Conservation (phyloP, 2,329 filamentous ascomycete species). For the Arachnomyces sp. region DNA sequence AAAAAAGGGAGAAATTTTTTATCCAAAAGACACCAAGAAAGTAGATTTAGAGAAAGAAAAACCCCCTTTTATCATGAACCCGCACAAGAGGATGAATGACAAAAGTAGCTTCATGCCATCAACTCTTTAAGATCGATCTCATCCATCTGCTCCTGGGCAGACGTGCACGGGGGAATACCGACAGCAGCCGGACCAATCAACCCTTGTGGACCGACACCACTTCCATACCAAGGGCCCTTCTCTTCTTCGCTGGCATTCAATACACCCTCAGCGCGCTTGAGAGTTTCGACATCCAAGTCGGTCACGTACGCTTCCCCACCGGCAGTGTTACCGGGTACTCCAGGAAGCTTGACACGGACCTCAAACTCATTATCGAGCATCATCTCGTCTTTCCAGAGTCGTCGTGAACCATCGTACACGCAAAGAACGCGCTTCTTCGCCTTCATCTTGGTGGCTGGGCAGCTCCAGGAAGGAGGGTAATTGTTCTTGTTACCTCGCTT, state of each 20-base stretch:
- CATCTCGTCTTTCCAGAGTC: conserved; percentile 97
- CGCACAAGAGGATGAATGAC: neutral
- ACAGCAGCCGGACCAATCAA: conserved; percentile 13
- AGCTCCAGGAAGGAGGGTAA: conserved; percentile 91
- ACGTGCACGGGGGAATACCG: conserved; percentile 8
- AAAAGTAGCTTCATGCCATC: conserved; percentile 14
- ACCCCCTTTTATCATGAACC: too few species aligned
- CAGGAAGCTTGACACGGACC: conserved; percentile 72
- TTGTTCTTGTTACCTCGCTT: conserved; percentile 87
- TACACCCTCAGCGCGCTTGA: conserved; percentile 81
- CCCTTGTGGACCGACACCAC: conserved; percentile 2
- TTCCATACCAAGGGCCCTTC: conserved; percentile 67
- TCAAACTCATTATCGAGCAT: conserved; percentile 95
- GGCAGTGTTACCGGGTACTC: conserved; percentile 72
- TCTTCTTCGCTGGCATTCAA: conserved; percentile 73
- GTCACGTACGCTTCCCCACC: conserved; percentile 79
- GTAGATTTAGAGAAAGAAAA: neutral
- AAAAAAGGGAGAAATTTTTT: conserved; percentile 1
- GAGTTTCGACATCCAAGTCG: conserved; percentile 83
- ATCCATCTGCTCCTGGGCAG: conserved; percentile 11
- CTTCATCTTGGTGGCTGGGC: conserved; percentile 85
- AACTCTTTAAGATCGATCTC: conserved; percentile 18
- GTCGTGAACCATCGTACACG: conserved; percentile 79
- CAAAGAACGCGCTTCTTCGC: conserved; percentile 96
- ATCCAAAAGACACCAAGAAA: neutral